Conservation (phyloP, 495 filamentous ascomycete genomes). For the Penicillium maclennaniae region DNA sequence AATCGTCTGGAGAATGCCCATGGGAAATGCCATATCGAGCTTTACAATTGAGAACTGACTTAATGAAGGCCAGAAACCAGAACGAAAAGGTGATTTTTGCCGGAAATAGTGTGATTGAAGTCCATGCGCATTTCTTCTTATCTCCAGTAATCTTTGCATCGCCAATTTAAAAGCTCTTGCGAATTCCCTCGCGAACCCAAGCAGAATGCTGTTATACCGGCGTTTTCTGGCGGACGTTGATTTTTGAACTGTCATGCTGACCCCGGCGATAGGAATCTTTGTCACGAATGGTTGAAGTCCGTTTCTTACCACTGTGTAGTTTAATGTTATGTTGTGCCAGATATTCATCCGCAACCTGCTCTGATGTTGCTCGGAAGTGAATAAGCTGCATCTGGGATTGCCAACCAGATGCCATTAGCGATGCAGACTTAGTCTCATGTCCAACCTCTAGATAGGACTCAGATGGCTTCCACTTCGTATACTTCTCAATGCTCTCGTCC, state of each 20-base stretch:
- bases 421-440: background rate
- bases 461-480: conserved; percentile 8
- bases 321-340: conserved; percentile 12
- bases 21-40: too few species aligned
- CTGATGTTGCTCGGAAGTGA: conserved; percentile 24
- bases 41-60: too few species aligned
- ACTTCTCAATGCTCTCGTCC: conserved; percentile 9
- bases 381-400: conserved; percentile 25
- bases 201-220: too few species aligned
- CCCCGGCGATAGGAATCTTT: conserved; percentile 7
- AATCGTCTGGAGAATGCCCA: too few species aligned
- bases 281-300: conserved; percentile 1
- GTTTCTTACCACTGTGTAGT: background rate
- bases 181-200: too few species aligned
- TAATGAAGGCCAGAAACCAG: too few species aligned
- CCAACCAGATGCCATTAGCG: conserved; percentile 12
- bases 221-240: too few species aligned
- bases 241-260: conserved; percentile 1
- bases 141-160: too few species aligned
- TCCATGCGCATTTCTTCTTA: too few species aligned
- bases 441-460: background rate
- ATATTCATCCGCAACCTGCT: conserved; percentile 26
- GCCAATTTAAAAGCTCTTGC: too few species aligned
- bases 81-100: too few species aligned
- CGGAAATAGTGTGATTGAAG: too few species aligned